phyloP scores from a whole-genome alignment of 2,329 filamentous ascomycete genomes.

The Diaporthe vexans region DNA sequence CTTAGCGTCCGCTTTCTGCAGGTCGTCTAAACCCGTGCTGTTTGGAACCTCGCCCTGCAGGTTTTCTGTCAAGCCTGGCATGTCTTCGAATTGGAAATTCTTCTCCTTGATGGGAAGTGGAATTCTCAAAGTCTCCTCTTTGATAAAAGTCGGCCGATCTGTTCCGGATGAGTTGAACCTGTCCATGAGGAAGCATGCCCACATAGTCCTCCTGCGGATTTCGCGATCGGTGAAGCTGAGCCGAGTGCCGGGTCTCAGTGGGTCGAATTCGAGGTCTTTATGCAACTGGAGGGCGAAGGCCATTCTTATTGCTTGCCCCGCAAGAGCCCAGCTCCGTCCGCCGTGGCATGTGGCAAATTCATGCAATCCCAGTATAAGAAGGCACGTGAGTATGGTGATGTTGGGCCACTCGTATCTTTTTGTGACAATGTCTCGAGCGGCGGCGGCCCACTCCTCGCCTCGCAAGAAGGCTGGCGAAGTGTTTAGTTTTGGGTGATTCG shows the following conservation, averaged over 20 bases:
- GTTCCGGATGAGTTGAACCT: constrained; percentile 97
- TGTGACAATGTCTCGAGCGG: constrained; percentile 88
- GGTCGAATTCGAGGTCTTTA: constrained; percentile 88
- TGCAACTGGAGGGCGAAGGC: constrained; percentile 95
- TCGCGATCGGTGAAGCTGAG: constrained; percentile 94
- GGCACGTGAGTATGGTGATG: constrained; percentile 93
- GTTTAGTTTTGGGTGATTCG: constrained; percentile 84
- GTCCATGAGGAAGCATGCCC: constrained; percentile 98
- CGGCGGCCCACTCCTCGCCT: constrained; percentile 91
- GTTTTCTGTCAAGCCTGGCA: constrained; percentile 88
- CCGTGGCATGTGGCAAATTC: constrained; percentile 98
- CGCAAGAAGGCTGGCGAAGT: constrained; percentile 85
- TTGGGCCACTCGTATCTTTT: constrained; percentile 95
- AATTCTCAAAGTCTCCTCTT: constrained; percentile 89
- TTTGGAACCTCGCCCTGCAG: constrained; percentile 79
- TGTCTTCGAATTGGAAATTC: constrained; percentile 86
- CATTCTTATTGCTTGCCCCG: constrained; percentile 96
- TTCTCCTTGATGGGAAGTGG: constrained; percentile 92
- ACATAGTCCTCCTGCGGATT: constrained; percentile 94
- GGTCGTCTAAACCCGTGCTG: constrained; percentile 72
- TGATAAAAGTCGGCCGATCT: constrained; percentile 90
- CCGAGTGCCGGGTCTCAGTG: constrained; percentile 73
- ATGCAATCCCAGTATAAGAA: constrained; percentile 89
- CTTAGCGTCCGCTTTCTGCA: constrained; percentile 74
- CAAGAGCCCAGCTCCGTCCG: constrained; percentile 94